Evolutionary conservation across 352 stramenopile species (phyloP).

Genomic region (Pythium phragmitis): DNA sequence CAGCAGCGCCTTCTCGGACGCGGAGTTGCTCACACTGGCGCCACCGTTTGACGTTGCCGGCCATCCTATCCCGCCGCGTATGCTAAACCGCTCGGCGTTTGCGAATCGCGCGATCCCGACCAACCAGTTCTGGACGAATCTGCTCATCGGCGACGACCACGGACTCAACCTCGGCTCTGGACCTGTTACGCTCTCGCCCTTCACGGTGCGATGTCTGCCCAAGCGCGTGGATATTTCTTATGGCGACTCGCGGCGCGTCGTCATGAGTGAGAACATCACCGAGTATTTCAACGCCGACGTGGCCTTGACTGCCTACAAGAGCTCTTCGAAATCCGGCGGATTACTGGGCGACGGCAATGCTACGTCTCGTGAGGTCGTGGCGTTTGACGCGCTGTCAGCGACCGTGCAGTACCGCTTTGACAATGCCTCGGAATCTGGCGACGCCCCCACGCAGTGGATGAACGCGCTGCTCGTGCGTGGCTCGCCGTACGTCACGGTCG

Average conservation of each 20-base stretch:
- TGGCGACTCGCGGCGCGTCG: slow-evolving; percentile 70
- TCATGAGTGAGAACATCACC: slow-evolving; percentile 50
- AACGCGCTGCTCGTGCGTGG: slow-evolving; percentile 56
- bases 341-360: slow-evolving; percentile 67
- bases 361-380: slow-evolving; percentile 54
- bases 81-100: slow-evolving; percentile 48
- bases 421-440: slow-evolving; percentile 23
- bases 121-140: slow-evolving; percentile 90
- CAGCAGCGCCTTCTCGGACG: slow-evolving; percentile 31
- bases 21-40: slow-evolving; percentile 51
- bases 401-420: slow-evolving; percentile 61
- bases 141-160: slow-evolving; percentile 77
- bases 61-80: slow-evolving; percentile 61
- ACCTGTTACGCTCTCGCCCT: slow-evolving; percentile 80
- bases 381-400: slow-evolving; percentile 69
- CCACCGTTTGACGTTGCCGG: slow-evolving; percentile 54
- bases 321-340: slow-evolving; percentile 7
- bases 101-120: slow-evolving; percentile 60
- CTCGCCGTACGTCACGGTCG: slow-evolving; percentile 78
- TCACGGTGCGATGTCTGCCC: slow-evolving; percentile 70
- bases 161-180: slow-evolving; percentile 67
- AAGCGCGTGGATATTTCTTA: slow-evolving; percentile 82
- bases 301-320: slow-evolving; percentile 57
- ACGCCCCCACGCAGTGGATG: slow-evolving; percentile 46
- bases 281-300: slow-evolving; percentile 85